Percentiles rank a stretch among this genome's conserved stretches.
Evolutionary conservation across 495 filamentous ascomycete species (phyloP).

Genomic region (Letharia lupina): DNA sequence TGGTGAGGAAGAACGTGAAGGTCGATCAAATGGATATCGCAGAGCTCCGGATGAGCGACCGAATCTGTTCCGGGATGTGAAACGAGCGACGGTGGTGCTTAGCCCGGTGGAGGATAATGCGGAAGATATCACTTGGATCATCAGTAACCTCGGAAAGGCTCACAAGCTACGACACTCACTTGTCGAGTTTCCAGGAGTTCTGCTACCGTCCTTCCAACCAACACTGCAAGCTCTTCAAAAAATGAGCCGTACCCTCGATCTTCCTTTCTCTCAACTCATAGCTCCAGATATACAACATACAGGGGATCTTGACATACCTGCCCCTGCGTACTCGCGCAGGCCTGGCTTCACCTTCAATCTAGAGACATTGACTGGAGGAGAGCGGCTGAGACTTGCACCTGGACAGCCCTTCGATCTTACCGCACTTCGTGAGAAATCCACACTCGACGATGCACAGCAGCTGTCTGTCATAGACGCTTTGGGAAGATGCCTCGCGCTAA

Average conservation of each 20-base stretch:
- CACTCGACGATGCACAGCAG: conserved; percentile 52
- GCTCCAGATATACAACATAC: conserved; percentile 32
- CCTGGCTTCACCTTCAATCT: conserved; percentile 48
- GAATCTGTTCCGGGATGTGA: conserved; percentile 27
- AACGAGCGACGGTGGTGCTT: conserved; percentile 26
- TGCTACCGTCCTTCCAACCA: conserved; percentile 58
- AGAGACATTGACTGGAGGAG: conserved; percentile 36
- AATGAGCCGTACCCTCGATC: conserved; percentile 40
- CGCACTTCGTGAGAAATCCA: conserved; percentile 36
- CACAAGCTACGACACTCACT: conserved; percentile 32
- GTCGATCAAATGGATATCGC: conserved; percentile 16
- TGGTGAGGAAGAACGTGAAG: conserved; percentile 16
- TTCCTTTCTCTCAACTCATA: conserved; percentile 56
- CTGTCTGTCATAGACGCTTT: conserved; percentile 49
- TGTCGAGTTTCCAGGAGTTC: conserved; percentile 62
- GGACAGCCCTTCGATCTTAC: conserved; percentile 34
- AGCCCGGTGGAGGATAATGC: conserved; percentile 24
- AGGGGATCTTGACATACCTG: conserved; percentile 29
- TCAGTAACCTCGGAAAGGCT: conserved; percentile 22
- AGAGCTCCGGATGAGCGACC: conserved; percentile 21
- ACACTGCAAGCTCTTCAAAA: conserved; percentile 56
- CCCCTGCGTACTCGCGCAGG: conserved; percentile 46
- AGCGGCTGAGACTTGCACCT: conserved; percentile 31
- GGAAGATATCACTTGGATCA: conserved; percentile 28
- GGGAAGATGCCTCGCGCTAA: conserved; percentile 48